Conservation (phyloP, 805 yeast genomes). For the Myxozyma vanderwaltii region DNA sequence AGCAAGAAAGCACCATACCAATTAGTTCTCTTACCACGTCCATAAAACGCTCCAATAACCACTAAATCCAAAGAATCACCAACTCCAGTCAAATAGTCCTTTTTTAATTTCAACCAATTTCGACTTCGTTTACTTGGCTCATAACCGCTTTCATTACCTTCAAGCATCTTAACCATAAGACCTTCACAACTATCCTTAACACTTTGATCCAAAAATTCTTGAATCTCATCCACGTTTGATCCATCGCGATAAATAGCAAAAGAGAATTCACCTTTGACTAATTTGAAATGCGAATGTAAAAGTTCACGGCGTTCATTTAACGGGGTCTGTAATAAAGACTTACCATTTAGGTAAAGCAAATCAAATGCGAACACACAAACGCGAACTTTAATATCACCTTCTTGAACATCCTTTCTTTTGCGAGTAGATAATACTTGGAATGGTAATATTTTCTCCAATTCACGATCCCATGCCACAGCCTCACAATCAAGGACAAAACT, state of each 20-base stretch:
- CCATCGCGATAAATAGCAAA: slow-evolving; percentile 78
- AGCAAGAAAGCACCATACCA: slow-evolving; percentile 91
- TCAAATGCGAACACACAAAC: slow-evolving; percentile 95
- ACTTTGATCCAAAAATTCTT: slow-evolving; percentile 81
- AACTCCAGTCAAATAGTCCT: slow-evolving; percentile 91
- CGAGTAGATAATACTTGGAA: slow-evolving; percentile 92
- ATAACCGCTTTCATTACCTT: slow-evolving; percentile 77
- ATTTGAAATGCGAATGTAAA: slow-evolving; percentile 57
- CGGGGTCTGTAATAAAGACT: slow-evolving; percentile 57
- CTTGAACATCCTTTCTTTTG: slow-evolving; percentile 89
- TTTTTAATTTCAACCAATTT: slow-evolving; percentile 93
- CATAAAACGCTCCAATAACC: slow-evolving; percentile 91
- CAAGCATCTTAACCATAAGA: slow-evolving; percentile 86
- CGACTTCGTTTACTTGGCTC: slow-evolving; percentile 95
- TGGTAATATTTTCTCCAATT: slow-evolving; percentile 76
- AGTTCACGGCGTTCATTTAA: slow-evolving; percentile 69
- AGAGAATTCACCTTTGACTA: slow-evolving; percentile 74
- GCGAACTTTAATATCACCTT: slow-evolving; percentile 82
- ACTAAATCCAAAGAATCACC: slow-evolving; percentile 95
- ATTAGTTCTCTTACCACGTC: slow-evolving; percentile 93
- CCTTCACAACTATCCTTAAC: slow-evolving; percentile 93
- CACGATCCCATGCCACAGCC: slow-evolving; percentile 96
- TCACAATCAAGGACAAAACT: slow-evolving; percentile 89
- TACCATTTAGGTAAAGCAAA: slow-evolving; percentile 68
- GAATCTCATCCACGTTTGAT: slow-evolving; percentile 71